Evolutionary conservation across 2,329 filamentous ascomycete genomes (phyloP), one percentile per base, ranked within the genome.

Genomic region (Fusarium sp.): DNA sequence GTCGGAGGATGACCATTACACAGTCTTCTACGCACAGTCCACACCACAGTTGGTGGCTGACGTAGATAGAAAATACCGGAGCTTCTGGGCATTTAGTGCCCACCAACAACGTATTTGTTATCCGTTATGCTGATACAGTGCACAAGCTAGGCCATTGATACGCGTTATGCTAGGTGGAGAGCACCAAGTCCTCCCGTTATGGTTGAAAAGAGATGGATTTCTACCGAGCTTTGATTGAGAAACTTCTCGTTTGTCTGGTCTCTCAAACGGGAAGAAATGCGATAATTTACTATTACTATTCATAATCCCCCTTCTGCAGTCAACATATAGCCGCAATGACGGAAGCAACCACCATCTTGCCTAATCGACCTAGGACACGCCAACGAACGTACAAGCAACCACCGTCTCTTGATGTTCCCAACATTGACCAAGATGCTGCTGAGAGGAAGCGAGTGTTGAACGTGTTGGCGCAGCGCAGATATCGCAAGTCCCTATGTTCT

Each of bases 361-460:
- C 65, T 15, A 51, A 57, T 17, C 70, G 62, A 38, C 76, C 77
- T 14, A 73, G 76, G 14, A 78, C 77, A 21, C 72, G 82, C 42
- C 82, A 84, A 56, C 69, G 82, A 36, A 60, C 75, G 11, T 73
- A 78, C 62, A 84, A 83, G 67, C 60, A 79, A 19, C 77, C 80
- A 4, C 75, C 79, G 7, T n/a, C 71, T 4, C 72, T 85, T 8
- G 75, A 76, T 2, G 78, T 85, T 8, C 83, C 84, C 7, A 72
- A 83, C 47, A 83, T 85, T 19, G 80, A 83, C 7, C 77, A 85
- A 21, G 79, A 87, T 74, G 82, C 84, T 2, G 76, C 80, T 4
- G 84, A 87, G 73, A 78, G 85, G 21, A 87, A 86, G 71, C 77
- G 85, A 12, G 77, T 86, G 1, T 65, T 87, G 21, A 86, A 86